A percentile compares a stretch with the other conserved stretches of the same genome.
phyloP scores from a whole-genome alignment of 1,284 basidiomycete genomes.

The Tilletia caries region DNA sequence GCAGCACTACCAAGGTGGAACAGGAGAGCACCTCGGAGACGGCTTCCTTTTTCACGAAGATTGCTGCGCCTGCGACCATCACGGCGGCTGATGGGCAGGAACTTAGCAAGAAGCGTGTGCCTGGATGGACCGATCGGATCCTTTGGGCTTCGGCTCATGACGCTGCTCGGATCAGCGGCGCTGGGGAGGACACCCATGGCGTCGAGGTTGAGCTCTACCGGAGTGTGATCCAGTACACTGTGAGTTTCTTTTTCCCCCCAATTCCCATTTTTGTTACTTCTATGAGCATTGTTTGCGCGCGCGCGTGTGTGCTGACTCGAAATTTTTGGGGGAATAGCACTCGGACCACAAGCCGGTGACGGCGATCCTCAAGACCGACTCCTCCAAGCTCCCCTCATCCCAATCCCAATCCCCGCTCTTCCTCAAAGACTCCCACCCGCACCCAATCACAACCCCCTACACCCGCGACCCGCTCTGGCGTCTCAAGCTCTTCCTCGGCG shows the following conservation, averaged over 20 bases:
- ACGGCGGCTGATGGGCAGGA: slow-evolving; percentile 60
- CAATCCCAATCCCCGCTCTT: slow-evolving; percentile 57
- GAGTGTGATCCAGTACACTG: slow-evolving; percentile 47
- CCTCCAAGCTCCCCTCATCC: slow-evolving; percentile 59
- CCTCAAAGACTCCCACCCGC: slow-evolving; percentile 25
- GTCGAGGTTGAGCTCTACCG: slow-evolving; percentile 47
- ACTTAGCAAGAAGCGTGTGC: slow-evolving; percentile 68
- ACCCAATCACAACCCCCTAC: slow-evolving; percentile 28
- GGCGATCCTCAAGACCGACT: slow-evolving; percentile 40
- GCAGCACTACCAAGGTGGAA: slow-evolving; percentile 53
- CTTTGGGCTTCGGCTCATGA: slow-evolving; percentile 63
- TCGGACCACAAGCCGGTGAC: slow-evolving; percentile 55
- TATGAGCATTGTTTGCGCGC: background rate
- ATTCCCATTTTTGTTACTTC: no score
- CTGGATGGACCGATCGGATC: slow-evolving; percentile 93
- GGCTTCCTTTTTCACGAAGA: slow-evolving; percentile 88
- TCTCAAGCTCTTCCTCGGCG: slow-evolving; percentile 65
- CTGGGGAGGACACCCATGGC: slow-evolving; percentile 57
- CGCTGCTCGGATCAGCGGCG: slow-evolving; percentile 61
- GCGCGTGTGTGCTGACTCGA: background rate
- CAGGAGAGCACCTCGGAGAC: slow-evolving; percentile 67
- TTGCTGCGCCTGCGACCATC: slow-evolving; percentile 71
- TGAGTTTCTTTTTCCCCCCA: no score
- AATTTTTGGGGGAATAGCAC: slow-evolving; percentile 19
- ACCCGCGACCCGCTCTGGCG: slow-evolving; percentile 54